phyloP scores from a whole-genome alignment of 352 stramenopile species.

The Lagenidium giganteum region DNA sequence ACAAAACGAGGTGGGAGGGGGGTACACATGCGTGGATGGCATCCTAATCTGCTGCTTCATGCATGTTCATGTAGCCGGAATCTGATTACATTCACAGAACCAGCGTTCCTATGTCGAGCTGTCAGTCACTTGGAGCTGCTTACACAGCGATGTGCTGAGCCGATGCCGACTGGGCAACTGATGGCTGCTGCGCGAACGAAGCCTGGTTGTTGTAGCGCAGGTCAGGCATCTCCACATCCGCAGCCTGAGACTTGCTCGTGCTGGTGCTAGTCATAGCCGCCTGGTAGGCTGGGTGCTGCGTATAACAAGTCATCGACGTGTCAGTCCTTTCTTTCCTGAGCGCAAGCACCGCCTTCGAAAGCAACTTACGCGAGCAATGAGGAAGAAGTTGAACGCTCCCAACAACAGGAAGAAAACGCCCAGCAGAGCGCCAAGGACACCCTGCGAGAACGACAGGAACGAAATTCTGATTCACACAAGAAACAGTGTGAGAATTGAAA shows the following conservation, averaged over 20 bases:
- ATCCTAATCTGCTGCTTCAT: no score
- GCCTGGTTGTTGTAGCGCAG: constrained; percentile 75
- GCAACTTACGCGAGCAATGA: constrained; percentile 68
- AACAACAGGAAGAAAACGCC: constrained; percentile 72
- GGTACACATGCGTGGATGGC: no score
- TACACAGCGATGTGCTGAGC: constrained; percentile 71
- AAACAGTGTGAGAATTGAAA: constrained; percentile 4
- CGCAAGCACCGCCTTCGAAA: no score
- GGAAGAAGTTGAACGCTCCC: constrained; percentile 84
- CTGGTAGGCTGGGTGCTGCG: constrained; percentile 76
- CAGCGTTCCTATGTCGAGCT: neutral
- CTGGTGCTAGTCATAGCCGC: constrained; percentile 63
- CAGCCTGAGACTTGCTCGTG: constrained; percentile 37
- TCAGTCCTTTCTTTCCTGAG: no score
- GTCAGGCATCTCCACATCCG: constrained; percentile 73
- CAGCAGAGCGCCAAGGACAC: constrained; percentile 71
- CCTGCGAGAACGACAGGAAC: constrained; percentile 78
- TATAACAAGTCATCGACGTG: no score
- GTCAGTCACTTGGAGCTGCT: neutral
- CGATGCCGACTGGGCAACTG: constrained; percentile 30
- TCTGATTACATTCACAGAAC: neutral
- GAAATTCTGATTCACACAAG: constrained; percentile 46
- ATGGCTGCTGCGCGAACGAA: constrained; percentile 17
- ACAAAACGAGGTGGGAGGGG: no score
- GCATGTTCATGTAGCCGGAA: no score